A percentile compares a stretch with the other conserved stretches of the same genome.
Conservation (phyloP, 169 alveolate genomes). For the Plasmodium fragile region DNA sequence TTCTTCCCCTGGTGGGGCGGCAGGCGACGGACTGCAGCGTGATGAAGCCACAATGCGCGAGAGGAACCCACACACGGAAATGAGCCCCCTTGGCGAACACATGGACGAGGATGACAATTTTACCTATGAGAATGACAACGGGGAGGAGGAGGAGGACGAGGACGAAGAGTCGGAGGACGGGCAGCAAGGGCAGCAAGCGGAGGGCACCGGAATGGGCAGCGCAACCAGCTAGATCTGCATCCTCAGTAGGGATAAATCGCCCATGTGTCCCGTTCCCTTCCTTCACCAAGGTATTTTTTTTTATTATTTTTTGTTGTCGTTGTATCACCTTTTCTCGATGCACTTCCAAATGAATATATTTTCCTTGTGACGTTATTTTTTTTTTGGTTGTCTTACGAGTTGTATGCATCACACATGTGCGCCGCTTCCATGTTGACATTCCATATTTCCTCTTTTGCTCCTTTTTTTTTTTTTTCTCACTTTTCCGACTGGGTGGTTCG, state of each 20-base stretch:
- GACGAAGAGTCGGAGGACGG: background rate
- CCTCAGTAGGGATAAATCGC: background rate
- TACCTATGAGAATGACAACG: conserved; percentile 9
- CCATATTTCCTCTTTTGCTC: background rate
- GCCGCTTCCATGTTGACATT: background rate
- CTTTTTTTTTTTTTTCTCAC: background rate
- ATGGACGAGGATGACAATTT: conserved; percentile 32
- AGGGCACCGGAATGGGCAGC: background rate
- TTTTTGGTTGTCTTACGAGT: background rate
- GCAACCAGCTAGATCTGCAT: background rate
- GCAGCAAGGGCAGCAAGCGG: too few species aligned
- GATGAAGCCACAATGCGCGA: background rate
- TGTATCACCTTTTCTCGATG: background rate
- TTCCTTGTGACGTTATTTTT: background rate
- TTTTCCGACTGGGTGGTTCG: background rate
- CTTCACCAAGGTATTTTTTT: background rate
- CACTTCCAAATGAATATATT: background rate
- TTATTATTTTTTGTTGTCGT: too few species aligned
- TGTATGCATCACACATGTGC: background rate
- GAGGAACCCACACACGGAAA: conserved; percentile 12
- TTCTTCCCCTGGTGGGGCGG: background rate
- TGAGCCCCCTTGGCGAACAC: conserved; percentile 1
- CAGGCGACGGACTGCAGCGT: background rate
- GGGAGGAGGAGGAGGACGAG: background rate
- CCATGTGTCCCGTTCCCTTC: background rate